Conservation (phyloP, 2,329 filamentous ascomycete genomes). For the Chaetomium sp. region DNA sequence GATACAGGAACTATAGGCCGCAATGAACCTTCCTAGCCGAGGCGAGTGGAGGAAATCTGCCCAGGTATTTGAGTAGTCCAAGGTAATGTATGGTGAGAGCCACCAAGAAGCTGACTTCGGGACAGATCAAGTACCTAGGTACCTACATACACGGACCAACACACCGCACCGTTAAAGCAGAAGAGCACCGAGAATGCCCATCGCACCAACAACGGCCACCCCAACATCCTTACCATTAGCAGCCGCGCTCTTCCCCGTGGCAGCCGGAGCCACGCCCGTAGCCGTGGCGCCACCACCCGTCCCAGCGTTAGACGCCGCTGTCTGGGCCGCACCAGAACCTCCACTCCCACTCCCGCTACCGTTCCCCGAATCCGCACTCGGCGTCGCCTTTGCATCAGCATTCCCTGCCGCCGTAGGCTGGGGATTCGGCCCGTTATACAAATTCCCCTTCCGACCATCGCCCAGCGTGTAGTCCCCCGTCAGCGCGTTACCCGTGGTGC, state of each 20-base stretch:
- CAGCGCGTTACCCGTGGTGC: constrained; percentile 7
- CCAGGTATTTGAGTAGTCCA: too few species aligned
- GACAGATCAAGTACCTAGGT: too few species aligned
- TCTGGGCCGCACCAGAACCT: too few species aligned
- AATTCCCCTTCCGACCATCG: constrained; percentile 15
- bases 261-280: background rate
- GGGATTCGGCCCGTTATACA: constrained; percentile 14
- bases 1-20: too few species aligned
- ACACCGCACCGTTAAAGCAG: background rate
- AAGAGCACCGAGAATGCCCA: background rate
- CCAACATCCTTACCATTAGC: background rate
- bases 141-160: too few species aligned
- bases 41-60: too few species aligned
- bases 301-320: too few species aligned
- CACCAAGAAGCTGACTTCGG: too few species aligned
- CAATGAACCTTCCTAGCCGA: too few species aligned
- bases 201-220: background rate
- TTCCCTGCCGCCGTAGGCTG: background rate
- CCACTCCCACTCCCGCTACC: background rate
- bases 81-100: too few species aligned
- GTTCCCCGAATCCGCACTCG: background rate
- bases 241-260: background rate
- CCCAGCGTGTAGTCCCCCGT: constrained; percentile 11
- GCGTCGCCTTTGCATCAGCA: background rate
- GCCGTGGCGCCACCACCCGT: background rate